Conservation (phyloP, 805 yeast genomes). For the Starmerella potacharoeniae region DNA sequence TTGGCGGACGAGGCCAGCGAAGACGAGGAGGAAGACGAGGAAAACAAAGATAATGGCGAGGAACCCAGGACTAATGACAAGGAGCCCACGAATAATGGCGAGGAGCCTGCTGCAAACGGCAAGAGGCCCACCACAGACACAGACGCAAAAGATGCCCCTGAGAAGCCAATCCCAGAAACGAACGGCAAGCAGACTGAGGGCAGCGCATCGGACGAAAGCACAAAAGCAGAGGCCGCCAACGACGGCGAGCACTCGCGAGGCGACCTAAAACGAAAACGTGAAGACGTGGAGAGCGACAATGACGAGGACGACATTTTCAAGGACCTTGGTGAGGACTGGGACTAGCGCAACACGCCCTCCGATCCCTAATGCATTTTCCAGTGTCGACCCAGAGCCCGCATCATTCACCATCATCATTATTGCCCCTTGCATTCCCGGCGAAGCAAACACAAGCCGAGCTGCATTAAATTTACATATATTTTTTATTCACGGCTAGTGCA, state of each 20-base stretch:
- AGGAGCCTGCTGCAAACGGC: not conserved
- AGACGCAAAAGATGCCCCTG: no score
- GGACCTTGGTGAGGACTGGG: constrained; percentile 19
- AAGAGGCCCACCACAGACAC: not conserved
- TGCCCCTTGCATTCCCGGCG: not conserved
- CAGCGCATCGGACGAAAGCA: not conserved
- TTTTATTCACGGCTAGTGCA: no score
- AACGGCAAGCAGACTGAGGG: no score
- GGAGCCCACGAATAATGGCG: not conserved
- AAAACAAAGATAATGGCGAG: not conserved
- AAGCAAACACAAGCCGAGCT: not conserved
- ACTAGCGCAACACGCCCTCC: not conserved
- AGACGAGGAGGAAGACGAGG: not conserved
- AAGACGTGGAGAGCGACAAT: constrained; percentile 5
- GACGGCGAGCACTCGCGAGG: not conserved
- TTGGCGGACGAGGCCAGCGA: constrained; percentile 24
- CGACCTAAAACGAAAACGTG: constrained; percentile 7
- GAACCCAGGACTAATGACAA: not conserved
- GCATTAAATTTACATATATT: not conserved
- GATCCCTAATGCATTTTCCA: not conserved
- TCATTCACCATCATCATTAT: not conserved
- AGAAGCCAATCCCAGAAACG: no score
- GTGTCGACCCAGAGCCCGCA: no score
- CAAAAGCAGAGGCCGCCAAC: not conserved
- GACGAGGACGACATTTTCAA: constrained; percentile 15